Evolutionary conservation across 2,329 filamentous ascomycete genomes (phyloP), one percentile per base, ranked within the genome.

Genomic region (Exophiala xenobiotica): DNA sequence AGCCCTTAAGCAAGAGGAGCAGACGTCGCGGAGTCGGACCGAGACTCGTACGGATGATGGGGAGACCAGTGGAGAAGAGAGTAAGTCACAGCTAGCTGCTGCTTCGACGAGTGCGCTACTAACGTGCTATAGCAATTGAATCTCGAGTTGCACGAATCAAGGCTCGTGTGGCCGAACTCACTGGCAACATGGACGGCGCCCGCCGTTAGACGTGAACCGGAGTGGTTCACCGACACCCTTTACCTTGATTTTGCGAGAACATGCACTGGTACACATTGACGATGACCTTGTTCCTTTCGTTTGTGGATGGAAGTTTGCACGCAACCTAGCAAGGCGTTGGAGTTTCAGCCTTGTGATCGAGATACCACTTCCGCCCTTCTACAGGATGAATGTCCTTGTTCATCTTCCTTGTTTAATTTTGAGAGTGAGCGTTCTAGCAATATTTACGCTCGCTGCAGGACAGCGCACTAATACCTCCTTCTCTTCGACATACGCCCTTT

Each of bases 81-180:
- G 87, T 90, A 77, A 80, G 88, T 85, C 14, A 11, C 39, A 23
- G 16, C 14, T 4, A 11, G 6, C 26, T 9, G 22, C n/a, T 5
- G 31, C 12, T 2, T 18, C 14, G 8, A 14, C 14, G 12, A 31
- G 18, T 22, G 19, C 12, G n/a, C 14, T 46, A 45, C 66, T 71
- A 61, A 72, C 56, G 46, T 49, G 20, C 42, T n/a, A 24, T 61
- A 95, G 90, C 91, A 27, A 97, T 97, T 64, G 93, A 99, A 71
- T 91, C 90, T 42, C 88, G 93, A 60, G 93, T 97, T 53, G 93
- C 93, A 42, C 88, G 93, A 58, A 99, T 99, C 79, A 97, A 96
- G 74, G 93, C 93, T 54, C 86, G 93, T 56, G 93, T 99, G 52
- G 93, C 93, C 46, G 90, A 96, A 69, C 74, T 99, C 63, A 99